Percentiles rank a stretch among this genome's conserved stretches.
phyloP scores from a whole-genome alignment of 768 basidiomycete species.

The Pisolithus tinctorius region DNA sequence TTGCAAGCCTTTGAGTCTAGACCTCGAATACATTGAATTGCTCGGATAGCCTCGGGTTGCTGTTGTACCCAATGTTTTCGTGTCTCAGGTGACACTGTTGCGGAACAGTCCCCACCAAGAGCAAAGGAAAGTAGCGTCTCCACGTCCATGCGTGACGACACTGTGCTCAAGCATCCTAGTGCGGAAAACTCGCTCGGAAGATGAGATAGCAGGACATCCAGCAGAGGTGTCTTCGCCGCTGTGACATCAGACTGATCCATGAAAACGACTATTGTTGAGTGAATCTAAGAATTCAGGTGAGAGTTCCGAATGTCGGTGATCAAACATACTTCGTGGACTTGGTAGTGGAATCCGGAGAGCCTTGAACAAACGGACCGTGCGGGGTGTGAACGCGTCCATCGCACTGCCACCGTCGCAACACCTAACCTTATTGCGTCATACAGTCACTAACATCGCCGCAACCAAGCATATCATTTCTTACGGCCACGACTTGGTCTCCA shows the following conservation, averaged over 20 bases:
- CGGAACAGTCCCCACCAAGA: slow-evolving; percentile 21
- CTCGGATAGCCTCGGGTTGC: slow-evolving; percentile 17
- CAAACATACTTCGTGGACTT: too few relatives aligned
- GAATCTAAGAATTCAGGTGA: neutral
- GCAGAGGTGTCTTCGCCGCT: slow-evolving; percentile 15
- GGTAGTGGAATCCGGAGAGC: too few relatives aligned
- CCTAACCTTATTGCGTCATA: too few relatives aligned
- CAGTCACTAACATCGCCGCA: too few relatives aligned
- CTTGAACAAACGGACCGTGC: too few relatives aligned
- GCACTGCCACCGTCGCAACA: too few relatives aligned
- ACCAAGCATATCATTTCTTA: too few relatives aligned
- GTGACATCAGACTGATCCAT: neutral
- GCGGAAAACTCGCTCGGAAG: slow-evolving; percentile 11
- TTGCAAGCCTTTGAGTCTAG: slow-evolving; percentile 10
- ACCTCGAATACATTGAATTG: slow-evolving; percentile 11
- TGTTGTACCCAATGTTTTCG: slow-evolving; percentile 22
- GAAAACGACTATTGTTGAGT: neutral
- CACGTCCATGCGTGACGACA: slow-evolving; percentile 5
- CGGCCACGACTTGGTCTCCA: slow-evolving; percentile 27
- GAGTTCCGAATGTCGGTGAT: slow-evolving; percentile 27
- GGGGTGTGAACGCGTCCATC: too few relatives aligned
- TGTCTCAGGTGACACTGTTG: slow-evolving; percentile 3
- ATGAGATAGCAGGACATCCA: slow-evolving; percentile 16
- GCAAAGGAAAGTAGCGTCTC: slow-evolving; percentile 26
- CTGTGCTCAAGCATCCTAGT: slow-evolving; percentile 5